Evolutionary conservation across 306 rosid species (phyloP).

Genomic region (Dalbergia cultrata): DNA sequence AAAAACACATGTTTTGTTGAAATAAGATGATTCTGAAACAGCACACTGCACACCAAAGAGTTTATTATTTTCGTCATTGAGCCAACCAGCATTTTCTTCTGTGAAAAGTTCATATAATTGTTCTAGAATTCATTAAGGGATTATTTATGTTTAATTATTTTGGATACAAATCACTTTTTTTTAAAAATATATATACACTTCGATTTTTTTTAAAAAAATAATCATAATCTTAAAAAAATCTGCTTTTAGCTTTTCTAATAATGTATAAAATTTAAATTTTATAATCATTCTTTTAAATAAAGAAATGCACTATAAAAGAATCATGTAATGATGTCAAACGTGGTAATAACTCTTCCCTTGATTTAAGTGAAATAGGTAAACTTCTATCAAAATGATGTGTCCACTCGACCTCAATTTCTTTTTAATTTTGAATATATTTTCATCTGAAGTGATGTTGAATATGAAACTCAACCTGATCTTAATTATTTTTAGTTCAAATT

Average conservation of each 20-base stretch:
- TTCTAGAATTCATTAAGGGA: background rate
- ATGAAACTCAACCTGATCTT: slow-evolving; percentile 23
- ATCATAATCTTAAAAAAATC: too few relatives aligned
- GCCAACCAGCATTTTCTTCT: background rate
- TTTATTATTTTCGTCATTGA: background rate
- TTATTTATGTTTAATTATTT: too few relatives aligned
- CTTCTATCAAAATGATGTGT: background rate
- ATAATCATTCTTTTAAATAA: too few relatives aligned
- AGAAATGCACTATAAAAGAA: background rate
- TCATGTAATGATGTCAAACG: background rate
- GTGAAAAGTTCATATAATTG: background rate
- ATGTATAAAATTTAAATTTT: too few relatives aligned
- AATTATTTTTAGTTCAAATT: background rate
- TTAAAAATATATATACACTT: too few relatives aligned
- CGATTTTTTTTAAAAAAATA: too few relatives aligned
- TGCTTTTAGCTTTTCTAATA: too few relatives aligned
- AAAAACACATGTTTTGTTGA: background rate
- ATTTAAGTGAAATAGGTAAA: background rate
- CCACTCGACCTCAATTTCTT: background rate
- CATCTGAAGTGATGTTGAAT: slow-evolving; percentile 1
- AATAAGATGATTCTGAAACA: slow-evolving; percentile 9
- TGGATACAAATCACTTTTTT: too few relatives aligned
- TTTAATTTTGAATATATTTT: background rate
- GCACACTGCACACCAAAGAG: background rate
- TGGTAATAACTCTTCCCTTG: background rate